Conservation (phyloP, 1,139 yeast genomes). For the Taphrina sp. region DNA sequence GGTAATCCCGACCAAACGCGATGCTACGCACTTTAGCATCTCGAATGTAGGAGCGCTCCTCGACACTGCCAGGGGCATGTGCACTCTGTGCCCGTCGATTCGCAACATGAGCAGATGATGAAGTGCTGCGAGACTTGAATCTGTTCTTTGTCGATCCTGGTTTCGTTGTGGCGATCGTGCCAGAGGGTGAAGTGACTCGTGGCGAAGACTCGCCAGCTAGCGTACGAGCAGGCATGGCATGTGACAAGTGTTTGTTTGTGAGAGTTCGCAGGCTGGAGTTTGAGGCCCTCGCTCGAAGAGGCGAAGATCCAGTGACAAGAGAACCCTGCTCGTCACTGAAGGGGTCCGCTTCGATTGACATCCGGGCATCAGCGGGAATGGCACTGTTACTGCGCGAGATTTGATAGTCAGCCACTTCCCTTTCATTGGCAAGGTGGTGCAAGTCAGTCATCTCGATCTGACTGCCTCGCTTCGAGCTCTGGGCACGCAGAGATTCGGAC, state of each 20-base stretch:
- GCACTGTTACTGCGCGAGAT: constrained; percentile 14
- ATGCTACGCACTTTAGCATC: neutral
- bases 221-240: constrained; percentile 2
- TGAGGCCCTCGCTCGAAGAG: neutral
- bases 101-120: constrained; percentile 6
- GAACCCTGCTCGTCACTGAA: constrained; percentile 3
- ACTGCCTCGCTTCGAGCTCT: neutral
- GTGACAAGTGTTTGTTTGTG: constrained; percentile 14
- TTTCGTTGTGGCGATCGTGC: neutral
- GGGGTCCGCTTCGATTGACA: constrained; percentile 1
- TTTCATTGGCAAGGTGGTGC: too few species aligned
- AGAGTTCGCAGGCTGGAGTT: neutral
- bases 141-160: constrained; percentile 3
- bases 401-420: neutral
- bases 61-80: neutral
- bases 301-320: constrained; percentile 3
- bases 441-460: constrained; percentile 5
- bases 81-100: constrained; percentile 11
- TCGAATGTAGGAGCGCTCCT: neutral
- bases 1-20: too few species aligned
- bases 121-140: constrained; percentile 19
- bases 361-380: constrained; percentile 11
- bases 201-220: constrained; percentile 4
- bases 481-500: neutral
- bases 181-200: neutral